Base-by-base conservation (phyloP, 116 monocot species). In the Dioscorea cayenensis region DNA sequence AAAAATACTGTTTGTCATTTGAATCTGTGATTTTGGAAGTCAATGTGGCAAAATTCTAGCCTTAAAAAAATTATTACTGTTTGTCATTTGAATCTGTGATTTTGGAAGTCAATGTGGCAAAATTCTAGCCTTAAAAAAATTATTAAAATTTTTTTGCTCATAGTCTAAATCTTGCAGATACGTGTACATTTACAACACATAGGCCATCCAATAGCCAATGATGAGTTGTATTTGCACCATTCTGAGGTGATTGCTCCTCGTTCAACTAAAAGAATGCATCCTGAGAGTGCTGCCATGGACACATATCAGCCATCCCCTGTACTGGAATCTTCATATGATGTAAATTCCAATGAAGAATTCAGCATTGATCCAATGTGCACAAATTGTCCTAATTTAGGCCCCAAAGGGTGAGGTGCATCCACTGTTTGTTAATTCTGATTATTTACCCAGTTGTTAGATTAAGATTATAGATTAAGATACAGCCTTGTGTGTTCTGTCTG, bases 121-220 rank as follows among this genome's bases (percentile, higher is more conserved):
- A 64, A 8, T 4, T 64, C 14, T 12, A 8, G 14, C 14, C 64
- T 23, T 23, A 3, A 64, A 64, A 64, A 64, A 36, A 17, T 20
- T 32, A 20, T 18, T 3, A 66, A 32, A 1, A 4, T 17, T 48
- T 43, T 68, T 10, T 60, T 55, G 14, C 55, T 55, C 55, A 20
- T 4, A 76, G 22, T n/a, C 73, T 21, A 51, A 83, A 87, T 51
- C 14, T 49, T 89, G 80, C 80, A 96, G 96, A 96, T 96, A 82
- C 85, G 96, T 67, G 96, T 92, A 20, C 96, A 96, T 76, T 81
- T 96, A 43, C 87, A 96, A 80, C 80, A 88, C 74, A 64, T 75
- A 36, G 96, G 93, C 38, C 77, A 96, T 79, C 88, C 96, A 23
- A 92, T 96, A 73, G 90, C 79, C 32, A 96, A 96, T 81, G 96